Evolutionary conservation across 306 rosid genomes (phyloP).

Genomic region (Sicyos baderoa): DNA sequence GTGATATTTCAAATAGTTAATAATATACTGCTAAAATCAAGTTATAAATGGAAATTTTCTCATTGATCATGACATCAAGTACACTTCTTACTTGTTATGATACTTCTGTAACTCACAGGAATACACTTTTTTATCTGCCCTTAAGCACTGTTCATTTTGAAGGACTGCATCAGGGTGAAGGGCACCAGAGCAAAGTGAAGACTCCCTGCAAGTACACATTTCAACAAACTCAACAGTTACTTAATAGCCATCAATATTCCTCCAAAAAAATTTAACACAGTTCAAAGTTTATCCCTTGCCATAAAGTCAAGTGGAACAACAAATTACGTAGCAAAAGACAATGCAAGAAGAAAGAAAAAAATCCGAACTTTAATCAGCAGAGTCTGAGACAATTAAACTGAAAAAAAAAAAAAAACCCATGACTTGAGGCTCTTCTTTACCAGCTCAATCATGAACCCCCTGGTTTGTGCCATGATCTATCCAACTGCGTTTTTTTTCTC

Average conservation of each 20-base stretch:
- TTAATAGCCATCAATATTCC: constrained; percentile 15
- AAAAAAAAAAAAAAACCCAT: neutral
- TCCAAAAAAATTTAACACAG: neutral
- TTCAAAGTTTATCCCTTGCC: neutral
- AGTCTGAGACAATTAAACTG: neutral
- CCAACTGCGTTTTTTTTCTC: neutral
- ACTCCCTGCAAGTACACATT: constrained; percentile 59
- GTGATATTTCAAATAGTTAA: constrained; percentile 5
- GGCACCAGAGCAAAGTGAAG: constrained; percentile 69
- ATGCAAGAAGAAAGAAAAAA: constrained; percentile 6
- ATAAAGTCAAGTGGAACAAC: neutral
- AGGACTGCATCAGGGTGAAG: constrained; percentile 80
- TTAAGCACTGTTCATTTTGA: constrained; percentile 41
- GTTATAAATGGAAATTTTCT: constrained; percentile 17
- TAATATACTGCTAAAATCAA: neutral
- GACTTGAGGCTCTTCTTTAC: neutral
- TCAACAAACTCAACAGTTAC: constrained; percentile 24
- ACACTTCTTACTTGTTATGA: constrained; percentile 63
- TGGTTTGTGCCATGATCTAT: neutral
- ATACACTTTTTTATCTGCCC: constrained; percentile 49
- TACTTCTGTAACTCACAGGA: constrained; percentile 56
- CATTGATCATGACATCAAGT: constrained; percentile 1
- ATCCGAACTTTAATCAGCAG: neutral
- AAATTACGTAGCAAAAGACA: neutral
- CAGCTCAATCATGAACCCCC: neutral